A percentile compares a stretch with the other conserved stretches of the same genome.
These are phyloP conservation scores for Dissoconium aciculare DNA, from an alignment of 2,329 filamentous ascomycete genomes.

Conservation along the genomic window DNA sequence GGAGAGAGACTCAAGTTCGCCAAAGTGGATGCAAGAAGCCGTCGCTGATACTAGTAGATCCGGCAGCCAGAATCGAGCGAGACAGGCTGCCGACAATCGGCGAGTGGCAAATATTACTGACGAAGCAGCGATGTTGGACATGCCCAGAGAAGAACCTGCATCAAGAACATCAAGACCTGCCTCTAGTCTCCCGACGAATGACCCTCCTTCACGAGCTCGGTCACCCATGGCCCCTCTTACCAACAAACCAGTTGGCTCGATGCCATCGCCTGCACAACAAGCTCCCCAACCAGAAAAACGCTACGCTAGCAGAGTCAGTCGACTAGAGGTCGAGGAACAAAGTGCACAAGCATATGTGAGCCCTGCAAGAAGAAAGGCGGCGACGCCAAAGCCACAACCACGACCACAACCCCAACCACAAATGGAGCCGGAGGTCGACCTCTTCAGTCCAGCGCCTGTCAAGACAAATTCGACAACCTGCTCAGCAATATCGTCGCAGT, in stretches of 20 bases:
- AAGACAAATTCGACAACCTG: too few relatives aligned
- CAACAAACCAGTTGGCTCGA: too few relatives aligned
- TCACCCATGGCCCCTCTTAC: too few relatives aligned
- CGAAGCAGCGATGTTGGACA: constrained; percentile 63
- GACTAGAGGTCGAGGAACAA: constrained; percentile 64
- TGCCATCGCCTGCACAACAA: constrained; percentile 23
- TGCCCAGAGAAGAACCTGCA: constrained; percentile 41
- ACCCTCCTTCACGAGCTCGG: too few relatives aligned
- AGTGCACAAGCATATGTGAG: constrained; percentile 74
- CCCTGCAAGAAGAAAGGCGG: constrained; percentile 63
- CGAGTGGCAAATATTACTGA: constrained; percentile 26
- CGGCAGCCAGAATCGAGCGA: constrained; percentile 14
- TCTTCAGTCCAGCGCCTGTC: constrained; percentile 20
- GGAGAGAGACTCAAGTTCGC: constrained; percentile 65
- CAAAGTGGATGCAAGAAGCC: constrained; percentile 86
- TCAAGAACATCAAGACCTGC: constrained; percentile 23
- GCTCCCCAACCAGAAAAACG: constrained; percentile 25
- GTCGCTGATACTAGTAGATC: constrained; percentile 17
- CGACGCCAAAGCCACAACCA: constrained; percentile 30
- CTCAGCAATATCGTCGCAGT: too few relatives aligned
- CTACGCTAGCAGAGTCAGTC: constrained; percentile 47
- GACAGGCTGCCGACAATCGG: constrained; percentile 14
- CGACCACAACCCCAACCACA: constrained; percentile 17
- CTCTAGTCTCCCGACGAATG: too few relatives aligned
- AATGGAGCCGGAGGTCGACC: constrained; percentile 21